phyloP scores from a whole-genome alignment of 202 grass and related monocot species.

The Dendrocalamus latiflorus region DNA sequence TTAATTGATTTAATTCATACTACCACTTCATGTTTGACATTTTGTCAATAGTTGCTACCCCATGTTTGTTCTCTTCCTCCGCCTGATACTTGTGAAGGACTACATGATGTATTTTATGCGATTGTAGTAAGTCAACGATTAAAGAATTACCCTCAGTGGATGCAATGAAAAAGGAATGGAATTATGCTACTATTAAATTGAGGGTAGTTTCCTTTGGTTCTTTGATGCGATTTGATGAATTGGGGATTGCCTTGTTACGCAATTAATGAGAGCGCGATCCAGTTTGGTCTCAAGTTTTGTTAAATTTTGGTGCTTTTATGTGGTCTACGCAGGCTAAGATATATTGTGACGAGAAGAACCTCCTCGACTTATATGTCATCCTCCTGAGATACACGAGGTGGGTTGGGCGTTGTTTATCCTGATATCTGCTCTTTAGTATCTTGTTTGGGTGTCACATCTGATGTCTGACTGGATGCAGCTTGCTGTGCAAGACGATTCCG shows the following conservation, averaged over 20 bases:
- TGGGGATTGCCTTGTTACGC: constrained; percentile 20
- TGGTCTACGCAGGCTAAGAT: constrained; percentile 46
- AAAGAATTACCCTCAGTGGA: constrained; percentile 1
- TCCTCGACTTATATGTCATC: constrained; percentile 56
- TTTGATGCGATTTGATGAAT: constrained; percentile 16
- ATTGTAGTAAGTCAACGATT: background rate
- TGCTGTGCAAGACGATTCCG: constrained; percentile 86
- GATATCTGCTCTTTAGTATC: too few species aligned
- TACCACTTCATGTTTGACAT: background rate
- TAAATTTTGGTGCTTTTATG: background rate
- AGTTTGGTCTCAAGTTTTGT: background rate
- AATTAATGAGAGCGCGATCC: background rate
- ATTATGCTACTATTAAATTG: background rate
- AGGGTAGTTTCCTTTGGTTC: background rate
- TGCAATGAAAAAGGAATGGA: background rate
- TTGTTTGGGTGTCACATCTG: background rate
- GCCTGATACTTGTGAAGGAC: background rate
- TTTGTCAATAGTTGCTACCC: background rate
- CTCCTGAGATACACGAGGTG: constrained; percentile 88
- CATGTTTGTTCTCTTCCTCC: background rate
- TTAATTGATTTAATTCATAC: background rate
- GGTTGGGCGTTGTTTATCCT: background rate
- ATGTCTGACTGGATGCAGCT: constrained; percentile 39
- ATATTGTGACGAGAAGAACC: too few species aligned
- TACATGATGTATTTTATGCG: background rate